These are phyloP conservation scores for Jackrogersella minutella DNA, from an alignment of 495 filamentous ascomycete species.

Conservation along the genomic window DNA sequence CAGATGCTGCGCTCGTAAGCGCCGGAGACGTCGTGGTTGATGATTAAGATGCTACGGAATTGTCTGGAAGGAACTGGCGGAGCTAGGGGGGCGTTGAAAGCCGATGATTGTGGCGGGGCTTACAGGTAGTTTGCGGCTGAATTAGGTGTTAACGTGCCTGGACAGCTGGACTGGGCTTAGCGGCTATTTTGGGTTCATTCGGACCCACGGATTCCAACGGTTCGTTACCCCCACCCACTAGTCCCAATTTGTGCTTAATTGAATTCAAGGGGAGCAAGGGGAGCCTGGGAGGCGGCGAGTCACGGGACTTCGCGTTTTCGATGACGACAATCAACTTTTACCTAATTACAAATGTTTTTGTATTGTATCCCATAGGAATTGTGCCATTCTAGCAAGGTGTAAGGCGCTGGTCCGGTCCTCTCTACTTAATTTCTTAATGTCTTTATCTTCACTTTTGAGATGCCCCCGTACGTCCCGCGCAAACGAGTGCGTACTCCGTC, in stretches of 20 bases:
- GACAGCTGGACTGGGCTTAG: not conserved
- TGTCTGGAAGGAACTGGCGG: slow-evolving; percentile 42
- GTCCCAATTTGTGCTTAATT: slow-evolving; percentile 19
- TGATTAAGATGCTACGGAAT: slow-evolving; percentile 41
- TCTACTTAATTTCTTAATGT: slow-evolving; percentile 6
- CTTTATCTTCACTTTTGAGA: slow-evolving; percentile 31
- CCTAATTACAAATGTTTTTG: not conserved
- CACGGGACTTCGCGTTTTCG: slow-evolving; percentile 46
- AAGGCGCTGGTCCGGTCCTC: not conserved
- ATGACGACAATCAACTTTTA: slow-evolving; percentile 38
- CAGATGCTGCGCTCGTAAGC: slow-evolving; percentile 41
- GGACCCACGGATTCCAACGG: not conserved
- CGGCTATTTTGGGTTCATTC: slow-evolving; percentile 2
- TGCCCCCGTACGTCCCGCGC: slow-evolving; percentile 58
- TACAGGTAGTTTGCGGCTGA: slow-evolving; percentile 26
- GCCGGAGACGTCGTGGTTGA: slow-evolving; percentile 35
- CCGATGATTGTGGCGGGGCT: slow-evolving; percentile 27
- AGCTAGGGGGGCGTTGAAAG: not conserved
- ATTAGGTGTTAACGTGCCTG: slow-evolving; percentile 3
- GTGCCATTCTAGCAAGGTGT: not conserved
- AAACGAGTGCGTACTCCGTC: slow-evolving; percentile 53
- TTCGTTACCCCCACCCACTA: slow-evolving; percentile 1
- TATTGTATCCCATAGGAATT: not conserved
- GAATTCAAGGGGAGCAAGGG: slow-evolving; percentile 3
- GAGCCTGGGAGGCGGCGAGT: too few relatives aligned